phyloP scores from a whole-genome alignment of 768 basidiomycete genomes.

The Rubroboletus satanas region DNA sequence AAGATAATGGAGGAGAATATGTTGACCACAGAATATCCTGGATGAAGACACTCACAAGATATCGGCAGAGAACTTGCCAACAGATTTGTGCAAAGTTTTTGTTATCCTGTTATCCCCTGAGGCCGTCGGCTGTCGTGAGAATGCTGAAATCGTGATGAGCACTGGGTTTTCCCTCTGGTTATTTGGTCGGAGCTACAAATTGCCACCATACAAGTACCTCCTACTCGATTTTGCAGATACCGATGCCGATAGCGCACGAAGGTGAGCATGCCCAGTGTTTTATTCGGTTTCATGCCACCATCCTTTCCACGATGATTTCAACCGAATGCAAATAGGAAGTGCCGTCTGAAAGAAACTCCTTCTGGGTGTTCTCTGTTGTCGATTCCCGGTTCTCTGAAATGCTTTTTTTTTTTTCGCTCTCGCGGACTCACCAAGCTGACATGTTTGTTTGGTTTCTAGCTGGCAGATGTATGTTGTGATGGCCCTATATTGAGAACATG shows the following conservation, averaged over 20 bases:
- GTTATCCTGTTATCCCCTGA: conserved; percentile 35
- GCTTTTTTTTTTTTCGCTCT: not conserved
- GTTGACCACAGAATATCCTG: conserved; percentile 7
- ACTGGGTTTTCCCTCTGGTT: conserved; percentile 24
- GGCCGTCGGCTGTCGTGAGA: conserved; percentile 38
- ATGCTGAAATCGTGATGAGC: conserved; percentile 28
- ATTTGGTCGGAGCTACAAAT: conserved; percentile 31
- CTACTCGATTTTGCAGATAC: not conserved
- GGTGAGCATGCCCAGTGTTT: conserved; percentile 17
- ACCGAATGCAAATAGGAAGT: conserved; percentile 38
- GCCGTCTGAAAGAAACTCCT: conserved; percentile 31
- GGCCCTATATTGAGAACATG: no score
- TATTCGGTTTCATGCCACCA: not conserved
- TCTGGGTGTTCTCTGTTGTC: conserved; percentile 28
- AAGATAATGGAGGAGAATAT: conserved; percentile 12
- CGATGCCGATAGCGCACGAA: not conserved
- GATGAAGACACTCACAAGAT: conserved; percentile 25
- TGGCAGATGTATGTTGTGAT: not conserved
- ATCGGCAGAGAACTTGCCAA: conserved; percentile 11
- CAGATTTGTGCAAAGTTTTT: conserved; percentile 27
- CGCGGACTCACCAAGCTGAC: conserved; percentile 2
- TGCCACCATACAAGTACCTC: conserved; percentile 1
- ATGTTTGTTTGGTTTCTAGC: conserved; percentile 1
- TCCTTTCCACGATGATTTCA: conserved; percentile 24
- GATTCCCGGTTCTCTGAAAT: conserved; percentile 34